Conservation (phyloP, 2,329 filamentous ascomycete genomes). For the Cladophialophora chaetospira region DNA sequence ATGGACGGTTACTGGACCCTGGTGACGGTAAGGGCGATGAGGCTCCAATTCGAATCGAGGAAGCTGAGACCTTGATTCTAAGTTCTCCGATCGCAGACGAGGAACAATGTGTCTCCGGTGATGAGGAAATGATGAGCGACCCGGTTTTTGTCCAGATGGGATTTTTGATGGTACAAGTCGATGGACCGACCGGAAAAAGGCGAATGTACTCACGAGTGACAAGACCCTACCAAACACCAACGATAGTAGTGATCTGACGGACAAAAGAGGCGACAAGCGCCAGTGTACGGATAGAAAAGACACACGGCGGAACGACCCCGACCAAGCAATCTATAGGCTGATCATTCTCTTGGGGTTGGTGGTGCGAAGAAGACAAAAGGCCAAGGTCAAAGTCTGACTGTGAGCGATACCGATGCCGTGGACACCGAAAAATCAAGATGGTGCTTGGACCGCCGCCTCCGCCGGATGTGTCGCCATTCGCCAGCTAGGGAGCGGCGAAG, state of each 20-base stretch:
- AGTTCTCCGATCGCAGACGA: constrained; percentile 12
- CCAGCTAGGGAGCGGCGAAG: constrained; percentile 17
- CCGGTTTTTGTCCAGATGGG: constrained; percentile 9
- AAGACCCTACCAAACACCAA: constrained; percentile 11
- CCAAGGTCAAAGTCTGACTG: constrained; percentile 18
- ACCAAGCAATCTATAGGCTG: constrained; percentile 25
- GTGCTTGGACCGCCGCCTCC: constrained; percentile 21
- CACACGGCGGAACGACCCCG: constrained; percentile 20
- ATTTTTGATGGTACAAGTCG: constrained; percentile 11
- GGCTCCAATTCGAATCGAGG: constrained; percentile 9
- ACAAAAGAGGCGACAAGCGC: constrained; percentile 33
- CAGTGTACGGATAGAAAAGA: constrained; percentile 31
- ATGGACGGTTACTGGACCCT: constrained; percentile 8
- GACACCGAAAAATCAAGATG: constrained; percentile 20
- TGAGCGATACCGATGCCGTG: constrained; percentile 20
- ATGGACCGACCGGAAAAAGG: constrained; percentile 10
- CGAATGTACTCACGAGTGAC: constrained; percentile 18
- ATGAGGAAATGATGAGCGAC: constrained; percentile 12
- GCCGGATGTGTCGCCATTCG: constrained; percentile 22
- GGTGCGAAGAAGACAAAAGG: constrained; percentile 23
- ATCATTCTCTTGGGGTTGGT: constrained; percentile 21
- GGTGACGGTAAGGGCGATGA: constrained; percentile 18
- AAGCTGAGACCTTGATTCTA: neutral
- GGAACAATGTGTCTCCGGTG: constrained; percentile 9
- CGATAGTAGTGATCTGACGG: constrained; percentile 12